A percentile compares a stretch with the other conserved stretches of the same genome.
phyloP scores from a whole-genome alignment of 2,329 filamentous ascomycete species.

The Aspergillus puulaauensis region DNA sequence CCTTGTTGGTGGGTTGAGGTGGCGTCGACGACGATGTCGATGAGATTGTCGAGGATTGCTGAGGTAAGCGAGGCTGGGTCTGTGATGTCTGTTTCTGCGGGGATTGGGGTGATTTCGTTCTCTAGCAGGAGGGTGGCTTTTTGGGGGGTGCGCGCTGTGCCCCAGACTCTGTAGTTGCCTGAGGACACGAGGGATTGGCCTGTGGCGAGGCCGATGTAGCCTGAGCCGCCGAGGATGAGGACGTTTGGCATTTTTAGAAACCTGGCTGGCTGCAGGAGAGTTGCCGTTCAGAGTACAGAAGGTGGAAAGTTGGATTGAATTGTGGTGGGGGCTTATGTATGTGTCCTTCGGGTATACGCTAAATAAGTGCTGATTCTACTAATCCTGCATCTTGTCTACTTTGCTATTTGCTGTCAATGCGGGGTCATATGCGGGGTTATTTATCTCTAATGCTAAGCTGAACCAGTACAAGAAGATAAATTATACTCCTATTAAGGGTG shows the following conservation, averaged over 20 bases:
- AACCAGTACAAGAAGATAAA: too few relatives aligned
- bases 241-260: constrained; percentile 29
- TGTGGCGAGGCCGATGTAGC: constrained; percentile 31
- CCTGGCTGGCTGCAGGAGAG: too few relatives aligned
- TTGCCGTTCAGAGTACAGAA: too few relatives aligned
- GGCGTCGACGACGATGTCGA: constrained; percentile 39
- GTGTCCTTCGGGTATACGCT: too few relatives aligned
- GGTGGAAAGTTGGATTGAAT: too few relatives aligned
- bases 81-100: not conserved
- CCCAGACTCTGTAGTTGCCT: constrained; percentile 36
- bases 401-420: too few relatives aligned
- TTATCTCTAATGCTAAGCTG: too few relatives aligned
- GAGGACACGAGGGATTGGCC: constrained; percentile 24
- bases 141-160: constrained; percentile 30
- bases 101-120: not conserved
- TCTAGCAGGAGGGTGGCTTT: constrained; percentile 30
- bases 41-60: constrained; percentile 20
- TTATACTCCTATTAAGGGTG: too few relatives aligned
- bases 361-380: too few relatives aligned
- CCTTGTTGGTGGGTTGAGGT: constrained; percentile 25
- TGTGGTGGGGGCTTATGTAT: too few relatives aligned
- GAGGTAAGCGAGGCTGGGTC: constrained; percentile 11
- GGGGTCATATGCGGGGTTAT: too few relatives aligned
- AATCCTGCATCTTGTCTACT: too few relatives aligned
- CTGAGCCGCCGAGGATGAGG: constrained; percentile 32